Conservation (phyloP, 2,329 filamentous ascomycete genomes). For the Ophiostoma triangulosporum region DNA sequence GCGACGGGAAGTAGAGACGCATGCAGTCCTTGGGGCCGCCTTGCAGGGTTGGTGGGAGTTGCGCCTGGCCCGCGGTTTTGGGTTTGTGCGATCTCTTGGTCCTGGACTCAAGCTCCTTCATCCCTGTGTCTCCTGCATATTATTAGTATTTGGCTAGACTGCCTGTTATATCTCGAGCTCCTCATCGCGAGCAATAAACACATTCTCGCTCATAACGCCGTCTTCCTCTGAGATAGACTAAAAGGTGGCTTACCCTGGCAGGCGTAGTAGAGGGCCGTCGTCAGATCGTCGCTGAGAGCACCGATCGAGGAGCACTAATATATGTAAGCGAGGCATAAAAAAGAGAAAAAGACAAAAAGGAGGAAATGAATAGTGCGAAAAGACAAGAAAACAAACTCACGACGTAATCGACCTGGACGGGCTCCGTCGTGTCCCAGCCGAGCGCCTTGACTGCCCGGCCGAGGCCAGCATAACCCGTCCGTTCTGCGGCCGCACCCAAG, state of each 20-base stretch:
- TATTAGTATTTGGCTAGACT: background rate
- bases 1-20: slow-evolving; percentile 69
- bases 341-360: background rate
- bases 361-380: too few relatives aligned
- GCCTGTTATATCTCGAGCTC: too few relatives aligned
- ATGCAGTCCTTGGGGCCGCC: slow-evolving; percentile 30
- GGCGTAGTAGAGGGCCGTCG: slow-evolving; percentile 42
- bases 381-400: slow-evolving; percentile 25
- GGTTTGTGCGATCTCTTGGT: slow-evolving; percentile 15
- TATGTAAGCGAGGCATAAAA: background rate
- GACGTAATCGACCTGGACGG: slow-evolving; percentile 59
- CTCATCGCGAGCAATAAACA: too few relatives aligned
- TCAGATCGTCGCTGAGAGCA: slow-evolving; percentile 53
- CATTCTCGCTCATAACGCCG: too few relatives aligned
- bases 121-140: slow-evolving; percentile 26
- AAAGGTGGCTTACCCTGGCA: slow-evolving; percentile 32
- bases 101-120: slow-evolving; percentile 32
- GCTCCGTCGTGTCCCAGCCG: slow-evolving; percentile 39
- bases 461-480: slow-evolving; percentile 59
- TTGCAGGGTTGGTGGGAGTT: background rate
- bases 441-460: slow-evolving; percentile 51
- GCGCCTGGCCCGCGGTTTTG: slow-evolving; percentile 16
- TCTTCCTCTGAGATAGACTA: too few relatives aligned
- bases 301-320: slow-evolving; percentile 69
- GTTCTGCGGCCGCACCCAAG: slow-evolving; percentile 28